A percentile compares a stretch with the other conserved stretches of the same genome.
These are phyloP conservation scores for Starmera stellimalicola DNA, from an alignment of 1,139 yeast genomes.

Conservation along the genomic window DNA sequence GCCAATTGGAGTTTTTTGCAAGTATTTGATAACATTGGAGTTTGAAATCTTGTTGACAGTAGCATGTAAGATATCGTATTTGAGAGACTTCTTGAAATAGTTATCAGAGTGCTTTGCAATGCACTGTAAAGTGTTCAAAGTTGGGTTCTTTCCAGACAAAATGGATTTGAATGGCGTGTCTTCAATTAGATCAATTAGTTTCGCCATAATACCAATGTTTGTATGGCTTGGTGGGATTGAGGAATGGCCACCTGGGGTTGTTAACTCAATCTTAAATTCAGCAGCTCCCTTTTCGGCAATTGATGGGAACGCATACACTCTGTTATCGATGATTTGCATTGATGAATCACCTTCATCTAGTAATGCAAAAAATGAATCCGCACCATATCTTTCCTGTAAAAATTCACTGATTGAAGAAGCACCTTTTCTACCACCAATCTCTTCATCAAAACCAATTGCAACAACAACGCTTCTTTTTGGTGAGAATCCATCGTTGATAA, in stretches of 20 bases:
- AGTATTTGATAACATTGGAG: constrained; percentile 25
- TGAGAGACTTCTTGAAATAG: constrained; percentile 7
- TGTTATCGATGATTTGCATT: constrained; percentile 26
- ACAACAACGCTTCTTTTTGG: constrained; percentile 42
- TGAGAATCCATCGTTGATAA: constrained; percentile 27
- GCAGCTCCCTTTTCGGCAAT: constrained; percentile 57
- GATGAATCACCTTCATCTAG: constrained; percentile 45
- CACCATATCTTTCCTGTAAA: constrained; percentile 36
- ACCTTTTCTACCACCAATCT: constrained; percentile 42
- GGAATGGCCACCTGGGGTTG: constrained; percentile 62
- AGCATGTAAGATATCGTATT: constrained; percentile 29
- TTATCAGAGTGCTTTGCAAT: constrained; percentile 1
- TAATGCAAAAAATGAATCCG: constrained; percentile 37
- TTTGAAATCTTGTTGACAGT: constrained; percentile 31
- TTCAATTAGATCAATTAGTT: constrained; percentile 39
- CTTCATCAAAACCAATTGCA: constrained; percentile 59
- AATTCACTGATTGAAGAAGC: constrained; percentile 31
- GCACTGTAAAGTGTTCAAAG: constrained; percentile 26
- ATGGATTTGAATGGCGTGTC: constrained; percentile 33
- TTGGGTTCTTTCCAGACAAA: constrained; percentile 40
- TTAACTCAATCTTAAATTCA: constrained; percentile 36
- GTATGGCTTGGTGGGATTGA: constrained; percentile 65
- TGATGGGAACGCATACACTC: constrained; percentile 38
- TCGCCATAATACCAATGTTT: constrained; percentile 52
- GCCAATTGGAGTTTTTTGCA: constrained; percentile 18